phyloP scores from a whole-genome alignment of 2,329 filamentous ascomycete species.

The Penicillium sp. region DNA sequence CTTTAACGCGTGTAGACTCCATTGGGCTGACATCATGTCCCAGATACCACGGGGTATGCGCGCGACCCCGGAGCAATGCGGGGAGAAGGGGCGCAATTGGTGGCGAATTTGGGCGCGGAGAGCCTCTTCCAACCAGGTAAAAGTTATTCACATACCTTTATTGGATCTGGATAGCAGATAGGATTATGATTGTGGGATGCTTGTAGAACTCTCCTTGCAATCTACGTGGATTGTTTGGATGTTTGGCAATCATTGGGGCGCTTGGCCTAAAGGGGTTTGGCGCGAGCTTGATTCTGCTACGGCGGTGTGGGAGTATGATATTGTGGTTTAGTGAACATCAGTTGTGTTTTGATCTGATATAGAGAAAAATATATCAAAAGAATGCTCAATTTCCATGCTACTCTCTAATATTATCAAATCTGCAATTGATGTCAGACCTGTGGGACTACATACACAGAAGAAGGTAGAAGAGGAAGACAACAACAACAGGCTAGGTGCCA shows the following conservation, averaged over 20 bases:
- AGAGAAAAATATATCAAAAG: background rate
- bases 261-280: slow-evolving; percentile 8
- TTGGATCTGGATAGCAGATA: slow-evolving; percentile 7
- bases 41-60: slow-evolving; percentile 14
- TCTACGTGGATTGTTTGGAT: slow-evolving; percentile 11
- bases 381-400: too few species aligned
- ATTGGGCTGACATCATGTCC: slow-evolving; percentile 13
- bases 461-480: too few species aligned
- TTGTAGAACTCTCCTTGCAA: background rate
- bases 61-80: slow-evolving; percentile 21
- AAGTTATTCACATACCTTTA: background rate
- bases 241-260: slow-evolving; percentile 7
- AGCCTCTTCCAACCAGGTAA: too few species aligned
- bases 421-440: too few species aligned
- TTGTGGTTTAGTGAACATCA: background rate
- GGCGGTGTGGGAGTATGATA: slow-evolving; percentile 1
- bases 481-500: too few species aligned
- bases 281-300: slow-evolving; percentile 2
- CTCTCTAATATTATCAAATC: too few species aligned
- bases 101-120: background rate
- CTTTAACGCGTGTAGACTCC: slow-evolving; percentile 9
- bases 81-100: slow-evolving; percentile 16
- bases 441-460: too few species aligned
- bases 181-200: slow-evolving; percentile 1
- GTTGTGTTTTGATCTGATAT: background rate